Evolutionary conservation across 352 stramenopile genomes (phyloP).

Genomic region (Phytophthora hybrid): DNA sequence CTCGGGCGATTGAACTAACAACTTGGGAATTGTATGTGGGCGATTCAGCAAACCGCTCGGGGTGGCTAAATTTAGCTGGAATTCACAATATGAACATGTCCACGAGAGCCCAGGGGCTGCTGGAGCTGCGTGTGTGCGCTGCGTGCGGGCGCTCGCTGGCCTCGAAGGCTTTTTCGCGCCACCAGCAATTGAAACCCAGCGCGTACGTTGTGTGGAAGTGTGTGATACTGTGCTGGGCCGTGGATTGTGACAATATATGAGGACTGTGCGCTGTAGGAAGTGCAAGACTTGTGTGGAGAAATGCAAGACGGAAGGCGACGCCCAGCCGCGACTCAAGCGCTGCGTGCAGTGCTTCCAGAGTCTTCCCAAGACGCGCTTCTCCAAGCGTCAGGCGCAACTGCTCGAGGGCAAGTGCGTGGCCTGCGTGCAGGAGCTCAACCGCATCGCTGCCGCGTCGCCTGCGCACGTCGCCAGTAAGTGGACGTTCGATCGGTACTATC

Average conservation of each 20-base stretch:
- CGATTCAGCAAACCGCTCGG: too few species aligned
- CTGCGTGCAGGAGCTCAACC: slow-evolving; percentile 65
- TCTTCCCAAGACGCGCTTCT: slow-evolving; percentile 63
- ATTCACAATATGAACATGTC: too few species aligned
- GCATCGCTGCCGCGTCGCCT: slow-evolving; percentile 32
- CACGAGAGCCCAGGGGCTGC: too few species aligned
- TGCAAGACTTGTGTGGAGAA: slow-evolving; percentile 62
- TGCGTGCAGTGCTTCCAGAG: slow-evolving; percentile 84
- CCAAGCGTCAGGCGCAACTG: slow-evolving; percentile 74
- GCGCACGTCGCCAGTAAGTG: slow-evolving; percentile 58
- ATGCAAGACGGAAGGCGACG: slow-evolving; percentile 28
- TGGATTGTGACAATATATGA: neutral
- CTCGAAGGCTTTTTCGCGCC: slow-evolving; percentile 49
- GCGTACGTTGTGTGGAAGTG: slow-evolving; percentile 47
- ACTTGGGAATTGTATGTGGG: too few species aligned
- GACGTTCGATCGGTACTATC: slow-evolving; percentile 71
- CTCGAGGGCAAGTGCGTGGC: slow-evolving; percentile 69
- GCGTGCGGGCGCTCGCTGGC: slow-evolving; percentile 38
- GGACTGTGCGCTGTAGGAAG: slow-evolving; percentile 45
- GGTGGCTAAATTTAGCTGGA: too few species aligned
- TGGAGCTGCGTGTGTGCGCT: slow-evolving; percentile 28
- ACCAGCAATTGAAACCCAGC: slow-evolving; percentile 53
- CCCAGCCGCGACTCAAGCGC: slow-evolving; percentile 53
- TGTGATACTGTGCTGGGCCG: neutral
- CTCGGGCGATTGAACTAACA: too few species aligned